Evolutionary conservation across 2,329 filamentous ascomycete species (phyloP), one percentile per base, ranked within the genome.

Genomic region (Aureobasidium sp.): DNA sequence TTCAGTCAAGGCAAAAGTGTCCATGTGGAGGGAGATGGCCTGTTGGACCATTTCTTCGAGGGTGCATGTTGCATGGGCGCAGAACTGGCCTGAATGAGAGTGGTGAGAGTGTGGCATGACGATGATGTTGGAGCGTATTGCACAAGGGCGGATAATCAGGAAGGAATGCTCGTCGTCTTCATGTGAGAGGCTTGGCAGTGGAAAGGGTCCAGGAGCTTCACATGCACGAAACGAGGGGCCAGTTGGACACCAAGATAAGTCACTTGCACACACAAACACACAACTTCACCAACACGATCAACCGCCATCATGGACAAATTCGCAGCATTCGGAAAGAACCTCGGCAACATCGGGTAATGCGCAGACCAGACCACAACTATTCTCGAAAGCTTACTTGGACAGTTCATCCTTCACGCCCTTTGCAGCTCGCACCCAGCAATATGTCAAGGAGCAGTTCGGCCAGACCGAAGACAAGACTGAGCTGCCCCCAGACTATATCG

Each of bases 381-480:
- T 22, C 22, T 25, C 22, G 22, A 25, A 42, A n/a, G 73, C 71
- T 69, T 73, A 68, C 68, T 79, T 29, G 74, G 85, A 72, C 72
- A 92, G 91, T 73, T 88, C 89, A 67, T 49, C 57, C 42, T 45
- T 62, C 77, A 91, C 90, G 67, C 94, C 94, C 39, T 96, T 96
- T 75, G 91, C 92, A 67, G 89, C 91, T 72, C 89, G 93, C 73
- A 97, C 91, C 62, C 91, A 96, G 77, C 94, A 99, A 80, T 95
- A 93, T 81, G 90, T 96, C 75, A 97, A 96, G 82, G 94, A 99
- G 79, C 92, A 97, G 79, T 85, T 97, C 65, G 94, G 94, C 57
- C 90, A 95, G 78, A 90, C 86, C 65, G 92, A 96, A 68, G 94
- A 97, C 77, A 97, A 96, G 91, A 99, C 94, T 66, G 89, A 97